A percentile compares a stretch with the other conserved stretches of the same genome.
Evolutionary conservation across 768 basidiomycete species (phyloP).

Genomic region (Boletus coccyginus): DNA sequence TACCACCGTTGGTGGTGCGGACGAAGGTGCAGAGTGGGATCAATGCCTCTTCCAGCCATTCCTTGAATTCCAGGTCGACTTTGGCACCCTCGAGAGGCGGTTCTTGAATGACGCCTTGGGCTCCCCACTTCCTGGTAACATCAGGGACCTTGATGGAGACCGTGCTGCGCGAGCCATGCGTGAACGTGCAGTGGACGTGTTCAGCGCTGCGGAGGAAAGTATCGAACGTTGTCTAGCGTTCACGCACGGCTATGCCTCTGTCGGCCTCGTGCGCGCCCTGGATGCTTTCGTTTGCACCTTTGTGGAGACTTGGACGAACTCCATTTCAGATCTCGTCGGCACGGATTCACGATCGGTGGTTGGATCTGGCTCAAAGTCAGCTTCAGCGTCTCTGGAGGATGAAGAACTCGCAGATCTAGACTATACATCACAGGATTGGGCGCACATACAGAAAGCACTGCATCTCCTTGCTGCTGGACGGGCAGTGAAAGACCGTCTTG

Average conservation of each 20-base stretch:
- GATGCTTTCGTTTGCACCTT: constrained; percentile 73
- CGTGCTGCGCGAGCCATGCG: constrained; percentile 61
- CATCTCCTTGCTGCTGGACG: constrained; percentile 83
- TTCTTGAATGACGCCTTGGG: constrained; percentile 59
- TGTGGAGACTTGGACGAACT: constrained; percentile 58
- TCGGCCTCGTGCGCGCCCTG: constrained; percentile 69
- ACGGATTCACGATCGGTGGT: constrained; percentile 26
- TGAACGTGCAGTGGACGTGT: constrained; percentile 73
- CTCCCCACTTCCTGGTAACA: constrained; percentile 38
- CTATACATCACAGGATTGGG: constrained; percentile 89
- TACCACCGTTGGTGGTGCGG: constrained; percentile 2
- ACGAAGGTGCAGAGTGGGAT: constrained; percentile 69
- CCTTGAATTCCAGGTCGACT: constrained; percentile 85
- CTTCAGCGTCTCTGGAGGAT: constrained; percentile 28
- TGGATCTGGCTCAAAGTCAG: constrained; percentile 30
- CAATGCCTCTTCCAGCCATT: constrained; percentile 92
- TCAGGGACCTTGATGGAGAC: constrained; percentile 31
- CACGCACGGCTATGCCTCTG: constrained; percentile 86
- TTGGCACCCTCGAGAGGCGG: constrained; percentile 72
- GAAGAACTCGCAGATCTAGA: constrained; percentile 78
- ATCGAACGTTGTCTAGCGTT: constrained; percentile 70
- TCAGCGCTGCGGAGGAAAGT: constrained; percentile 77
- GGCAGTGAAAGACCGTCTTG: constrained; percentile 64
- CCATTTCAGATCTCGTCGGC: constrained; percentile 41
- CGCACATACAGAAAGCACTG: constrained; percentile 75